A percentile compares a stretch with the other conserved stretches of the same genome.
Evolutionary conservation across 1,139 yeast species (phyloP).

Genomic region (Pneumocystis murina): DNA sequence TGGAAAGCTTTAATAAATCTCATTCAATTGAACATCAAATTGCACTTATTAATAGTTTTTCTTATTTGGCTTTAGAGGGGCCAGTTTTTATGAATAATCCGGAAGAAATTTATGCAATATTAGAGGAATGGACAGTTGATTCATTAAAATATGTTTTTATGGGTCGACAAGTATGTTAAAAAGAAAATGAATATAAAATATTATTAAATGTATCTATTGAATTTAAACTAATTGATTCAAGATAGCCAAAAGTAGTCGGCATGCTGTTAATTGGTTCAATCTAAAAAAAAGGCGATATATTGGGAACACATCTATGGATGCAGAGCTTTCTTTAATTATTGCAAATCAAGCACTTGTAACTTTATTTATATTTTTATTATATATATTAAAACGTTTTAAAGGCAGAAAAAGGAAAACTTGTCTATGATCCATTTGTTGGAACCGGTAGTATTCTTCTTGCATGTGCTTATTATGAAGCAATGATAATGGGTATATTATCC

Average conservation of each 20-base stretch:
- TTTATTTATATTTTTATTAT: neutral
- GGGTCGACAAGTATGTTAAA: neutral
- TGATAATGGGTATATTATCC: constrained; percentile 35
- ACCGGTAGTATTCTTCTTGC: constrained; percentile 91
- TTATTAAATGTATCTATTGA: neutral
- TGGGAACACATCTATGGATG: constrained; percentile 94
- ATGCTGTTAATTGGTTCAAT: constrained; percentile 61
- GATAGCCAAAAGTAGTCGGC: constrained; percentile 38
- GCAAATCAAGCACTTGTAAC: constrained; percentile 29
- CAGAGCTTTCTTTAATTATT: constrained; percentile 23
- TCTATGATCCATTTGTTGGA: constrained; percentile 93
- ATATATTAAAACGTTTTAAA: constrained; percentile 16
- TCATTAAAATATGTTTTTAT: constrained; percentile 13
- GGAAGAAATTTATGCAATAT: constrained; percentile 50
- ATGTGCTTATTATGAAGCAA: constrained; percentile 72
- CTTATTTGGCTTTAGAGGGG: constrained; percentile 59
- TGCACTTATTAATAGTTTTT: constrained; percentile 54
- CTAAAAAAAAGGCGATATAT: constrained; percentile 70
- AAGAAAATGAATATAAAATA: neutral
- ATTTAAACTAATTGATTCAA: neutral
- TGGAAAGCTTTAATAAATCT: constrained; percentile 60
- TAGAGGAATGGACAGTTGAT: constrained; percentile 48
- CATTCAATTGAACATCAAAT: constrained; percentile 41
- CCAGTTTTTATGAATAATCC: constrained; percentile 66
- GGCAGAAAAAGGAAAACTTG: constrained; percentile 35